Evolutionary conservation across 805 yeast genomes (phyloP).

Genomic region (Hanseniaspora occidentalis): DNA sequence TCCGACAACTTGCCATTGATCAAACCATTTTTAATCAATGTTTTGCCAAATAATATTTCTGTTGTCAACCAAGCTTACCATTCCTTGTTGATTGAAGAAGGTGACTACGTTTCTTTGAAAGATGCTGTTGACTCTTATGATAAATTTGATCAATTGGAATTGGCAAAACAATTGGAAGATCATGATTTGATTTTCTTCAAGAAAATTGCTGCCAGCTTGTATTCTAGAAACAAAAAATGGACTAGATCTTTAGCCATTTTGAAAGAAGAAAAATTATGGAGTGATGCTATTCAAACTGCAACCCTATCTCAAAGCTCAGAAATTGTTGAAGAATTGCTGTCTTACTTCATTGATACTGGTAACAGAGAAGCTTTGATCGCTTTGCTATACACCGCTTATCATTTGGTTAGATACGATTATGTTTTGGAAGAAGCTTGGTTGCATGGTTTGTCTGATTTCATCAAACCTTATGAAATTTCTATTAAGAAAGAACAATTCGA

Average conservation of each 20-base stretch:
- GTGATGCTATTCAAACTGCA: conserved; percentile 88
- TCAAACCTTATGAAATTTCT: conserved; percentile 86
- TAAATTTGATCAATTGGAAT: conserved; percentile 81
- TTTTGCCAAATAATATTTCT: conserved; percentile 78
- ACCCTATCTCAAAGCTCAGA: conserved; percentile 65
- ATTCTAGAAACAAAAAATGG: conserved; percentile 91
- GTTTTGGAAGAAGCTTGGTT: conserved; percentile 89
- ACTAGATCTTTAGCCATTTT: conserved; percentile 75
- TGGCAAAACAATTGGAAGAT: conserved; percentile 86
- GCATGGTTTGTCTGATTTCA: conserved; percentile 67
- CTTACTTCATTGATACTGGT: conserved; percentile 92
- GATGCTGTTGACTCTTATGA: conserved; percentile 82
- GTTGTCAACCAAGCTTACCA: conserved; percentile 93
- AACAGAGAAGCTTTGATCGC: conserved; percentile 93
- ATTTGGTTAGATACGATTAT: conserved; percentile 64
- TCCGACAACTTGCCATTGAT: conserved; percentile 93
- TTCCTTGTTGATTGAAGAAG: conserved; percentile 89
- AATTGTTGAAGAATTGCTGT: conserved; percentile 77
- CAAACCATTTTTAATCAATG: conserved; percentile 88
- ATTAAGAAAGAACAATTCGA: conserved; percentile 68
- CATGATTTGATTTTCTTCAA: conserved; percentile 87
- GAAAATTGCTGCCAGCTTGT: conserved; percentile 88
- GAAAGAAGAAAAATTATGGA: conserved; percentile 89
- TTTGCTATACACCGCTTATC: conserved; percentile 74
- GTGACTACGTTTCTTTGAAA: conserved; percentile 82